These are phyloP conservation scores for Neurospora sp. DNA, from an alignment of 495 filamentous ascomycete species.

Conservation along the genomic window DNA sequence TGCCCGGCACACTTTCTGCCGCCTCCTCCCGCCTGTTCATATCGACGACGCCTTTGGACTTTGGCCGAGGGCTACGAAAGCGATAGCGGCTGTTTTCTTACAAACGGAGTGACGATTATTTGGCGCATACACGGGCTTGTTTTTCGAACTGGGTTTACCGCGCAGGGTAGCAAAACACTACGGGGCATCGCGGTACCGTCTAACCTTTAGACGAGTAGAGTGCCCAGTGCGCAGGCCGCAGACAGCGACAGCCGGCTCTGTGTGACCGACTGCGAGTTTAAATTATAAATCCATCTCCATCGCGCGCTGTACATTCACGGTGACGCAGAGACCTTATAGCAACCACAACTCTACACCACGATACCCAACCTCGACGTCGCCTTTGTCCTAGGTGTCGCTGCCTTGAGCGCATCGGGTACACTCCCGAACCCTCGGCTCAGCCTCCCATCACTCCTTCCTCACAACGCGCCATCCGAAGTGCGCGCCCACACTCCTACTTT, in stretches of 20 bases:
- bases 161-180: background rate
- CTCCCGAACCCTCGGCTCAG: background rate
- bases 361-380: background rate
- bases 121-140: background rate
- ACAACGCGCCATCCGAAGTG: background rate
- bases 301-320: background rate
- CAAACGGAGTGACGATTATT: background rate
- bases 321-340: background rate
- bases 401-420: background rate
- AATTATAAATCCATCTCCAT: background rate
- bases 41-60: slow-evolving; percentile 9
- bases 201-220: background rate
- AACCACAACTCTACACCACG: background rate
- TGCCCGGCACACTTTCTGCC: slow-evolving; percentile 15
- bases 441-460: background rate
- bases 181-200: background rate
- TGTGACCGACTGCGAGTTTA: background rate
- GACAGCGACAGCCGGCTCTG: background rate
- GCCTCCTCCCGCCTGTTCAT: slow-evolving; percentile 14
- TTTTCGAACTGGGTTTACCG: background rate
- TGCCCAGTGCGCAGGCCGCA: background rate
- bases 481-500: background rate
- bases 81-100: background rate
- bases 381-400: background rate
- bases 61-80: background rate